Evolutionary conservation across 768 basidiomycete genomes (phyloP), one percentile per base, ranked within the genome.

Genomic region (Cyclocybe cylindracea): DNA sequence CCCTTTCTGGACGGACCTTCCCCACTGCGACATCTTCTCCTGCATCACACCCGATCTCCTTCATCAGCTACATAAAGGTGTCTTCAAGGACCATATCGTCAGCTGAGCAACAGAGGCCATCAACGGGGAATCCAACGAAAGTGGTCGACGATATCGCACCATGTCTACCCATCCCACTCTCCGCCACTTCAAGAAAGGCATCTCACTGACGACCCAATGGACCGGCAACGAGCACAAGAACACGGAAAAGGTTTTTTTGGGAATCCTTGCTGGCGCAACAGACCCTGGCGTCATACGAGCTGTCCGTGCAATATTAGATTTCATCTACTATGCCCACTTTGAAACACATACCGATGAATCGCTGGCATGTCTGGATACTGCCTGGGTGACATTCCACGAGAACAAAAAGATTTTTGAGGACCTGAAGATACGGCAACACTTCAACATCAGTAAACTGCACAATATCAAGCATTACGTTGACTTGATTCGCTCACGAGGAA

Each of bases 41-140:
- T 66, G 58, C 40, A 63, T 79, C 19, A 76, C 72, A 0, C 77
- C 78, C 0, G 74, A 80, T 53, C 42, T 74, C 14, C 66, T 82
- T 2, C 79, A 82, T 58, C 77, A 81, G 53, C 58, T 81, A 0
- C 73, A 79, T 60, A 77, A 81, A 49, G 78, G 78, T 0, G 55
- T 78, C 10, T 77, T 80, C 66, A 74, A 75, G 43, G 72, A 78
- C 42, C 76, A 79, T 48, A 44, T 76, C 1, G 61, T 72, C 0
- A 58, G 47, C 1, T 80, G 76, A 72, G 53, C 58, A 11, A 51
- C 63, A 1, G 32, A 29, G 48, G 57, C 64, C 2, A 37, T 54
- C 5, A 56, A 8, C 63, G 33, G 36, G 37, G 46, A n/a, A n/a
- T n/a, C n/a, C n/a, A n/a, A 16, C 0, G 55, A 60, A 31, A 32